These are phyloP conservation scores for Catunica adiposa DNA, from an alignment of 2,329 filamentous ascomycete genomes.

Conservation along the genomic window DNA sequence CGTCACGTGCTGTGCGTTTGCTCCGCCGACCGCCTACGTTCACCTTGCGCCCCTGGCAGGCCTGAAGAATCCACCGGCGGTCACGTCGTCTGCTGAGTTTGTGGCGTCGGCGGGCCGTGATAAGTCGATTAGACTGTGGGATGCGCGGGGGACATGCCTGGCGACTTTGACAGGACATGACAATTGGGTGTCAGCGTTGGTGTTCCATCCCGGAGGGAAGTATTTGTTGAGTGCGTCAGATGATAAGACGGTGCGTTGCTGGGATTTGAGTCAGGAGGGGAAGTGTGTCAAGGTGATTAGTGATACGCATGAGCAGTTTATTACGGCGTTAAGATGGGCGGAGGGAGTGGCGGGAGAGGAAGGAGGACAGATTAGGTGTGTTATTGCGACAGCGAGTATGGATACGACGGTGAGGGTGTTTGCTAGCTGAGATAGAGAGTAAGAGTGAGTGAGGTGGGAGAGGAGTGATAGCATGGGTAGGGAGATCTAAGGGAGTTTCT, in stretches of 20 bases:
- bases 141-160: conserved; percentile 66
- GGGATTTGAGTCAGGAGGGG: conserved; percentile 81
- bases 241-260: conserved; percentile 84
- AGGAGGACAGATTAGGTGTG: conserved; percentile 49
- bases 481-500: background rate
- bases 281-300: conserved; percentile 71
- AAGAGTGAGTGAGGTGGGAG: background rate
- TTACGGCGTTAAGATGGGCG: conserved; percentile 77
- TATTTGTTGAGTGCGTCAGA: conserved; percentile 75
- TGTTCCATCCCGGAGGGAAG: conserved; percentile 84
- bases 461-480: background rate
- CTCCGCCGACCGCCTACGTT: conserved; percentile 62
- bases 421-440: conserved; percentile 31
- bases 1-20: conserved; percentile 73
- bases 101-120: conserved; percentile 79
- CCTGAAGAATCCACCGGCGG: conserved; percentile 62
- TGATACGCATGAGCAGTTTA: conserved; percentile 68
- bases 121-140: conserved; percentile 83
- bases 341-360: conserved; percentile 35
- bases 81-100: conserved; percentile 65
- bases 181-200: conserved; percentile 77
- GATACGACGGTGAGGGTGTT: conserved; percentile 67
- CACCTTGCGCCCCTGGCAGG: conserved; percentile 64
- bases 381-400: conserved; percentile 72
- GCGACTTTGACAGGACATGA: conserved; percentile 78